These are phyloP conservation scores for Dryas octopetala DNA, from an alignment of 306 rosid genomes.

Conservation along the genomic window DNA sequence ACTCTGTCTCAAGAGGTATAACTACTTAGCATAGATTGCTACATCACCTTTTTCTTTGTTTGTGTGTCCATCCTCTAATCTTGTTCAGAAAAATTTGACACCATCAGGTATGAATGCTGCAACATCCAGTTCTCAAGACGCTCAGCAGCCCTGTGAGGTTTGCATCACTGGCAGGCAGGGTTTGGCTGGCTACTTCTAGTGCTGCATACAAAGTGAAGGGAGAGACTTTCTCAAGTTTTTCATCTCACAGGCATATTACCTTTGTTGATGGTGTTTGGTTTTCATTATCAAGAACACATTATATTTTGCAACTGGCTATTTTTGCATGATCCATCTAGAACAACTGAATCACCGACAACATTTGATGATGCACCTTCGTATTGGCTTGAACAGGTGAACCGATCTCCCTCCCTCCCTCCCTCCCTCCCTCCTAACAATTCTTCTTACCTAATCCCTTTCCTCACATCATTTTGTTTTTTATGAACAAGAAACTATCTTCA, in stretches of 20 bases:
- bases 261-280: neutral
- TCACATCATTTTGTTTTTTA: neutral
- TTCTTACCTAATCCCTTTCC: neutral
- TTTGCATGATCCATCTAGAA: neutral
- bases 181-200: neutral
- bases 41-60: neutral
- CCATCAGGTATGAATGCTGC: neutral
- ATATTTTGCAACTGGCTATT: neutral
- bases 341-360: neutral
- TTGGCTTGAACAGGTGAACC: neutral
- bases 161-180: neutral
- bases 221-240: neutral
- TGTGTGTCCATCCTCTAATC: neutral
- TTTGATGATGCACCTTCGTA: neutral
- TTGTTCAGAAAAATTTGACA: neutral
- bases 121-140: neutral
- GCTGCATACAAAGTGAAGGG: conserved; percentile 10
- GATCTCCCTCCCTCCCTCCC: neutral
- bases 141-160: neutral
- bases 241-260: neutral
- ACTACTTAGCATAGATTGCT: conserved; percentile 5
- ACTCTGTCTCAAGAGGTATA: conserved; percentile 9
- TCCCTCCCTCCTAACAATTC: neutral
- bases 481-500: neutral
- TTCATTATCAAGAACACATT: neutral